Evolutionary conservation across 2,329 filamentous ascomycete species (phyloP), one percentile per base, ranked within the genome.

Genomic region (Aplosporella prunicola): DNA sequence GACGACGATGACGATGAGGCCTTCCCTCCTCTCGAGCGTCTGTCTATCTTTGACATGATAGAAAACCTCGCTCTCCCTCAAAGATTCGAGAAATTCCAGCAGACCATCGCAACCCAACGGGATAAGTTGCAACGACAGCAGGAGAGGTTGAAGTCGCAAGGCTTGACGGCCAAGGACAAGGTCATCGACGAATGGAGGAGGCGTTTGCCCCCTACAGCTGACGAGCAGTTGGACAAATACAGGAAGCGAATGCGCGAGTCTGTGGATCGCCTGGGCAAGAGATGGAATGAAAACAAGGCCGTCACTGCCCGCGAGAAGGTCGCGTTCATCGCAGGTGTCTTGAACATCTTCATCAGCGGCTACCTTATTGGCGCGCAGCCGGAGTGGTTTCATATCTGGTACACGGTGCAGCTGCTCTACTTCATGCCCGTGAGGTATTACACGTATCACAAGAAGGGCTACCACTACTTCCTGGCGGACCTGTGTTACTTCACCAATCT

Each of bases 401-500:
- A 94, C 60, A 88, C 84, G 6, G 71, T 62, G 3, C 88, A 94
- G 61, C 72, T 94, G 27, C 59, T 84, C 43, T 96, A 95, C 63
- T 96, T 95, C 61, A 94, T 96, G 89, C 91, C 91, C 9, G 84
- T 98, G 48, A 82, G 91, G 32, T 89, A 77, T 63, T 91, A 87
- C 64, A 84, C 82, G 41, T 98, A 98, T 61, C 86, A 86, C 56
- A 78, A 80, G 51, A 83, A 82, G 41, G 91, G 89, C 40, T 95
- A 93, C 54, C 88, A 95, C 62, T 43, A 43, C 30, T 96, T 98
- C 62, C 69, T 96, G 18, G 89, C 88, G 24, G 91, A 98, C 61
- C 76, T 98, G 30, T 98, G 91, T 67, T 98, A 98, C 64, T 98
- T 96, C 54, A 87, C 93, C 71, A 98, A 98, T 61, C 64, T 95